Base-by-base conservation (phyloP, 2,329 filamentous ascomycete genomes). In the Lachnellula willkommii region DNA sequence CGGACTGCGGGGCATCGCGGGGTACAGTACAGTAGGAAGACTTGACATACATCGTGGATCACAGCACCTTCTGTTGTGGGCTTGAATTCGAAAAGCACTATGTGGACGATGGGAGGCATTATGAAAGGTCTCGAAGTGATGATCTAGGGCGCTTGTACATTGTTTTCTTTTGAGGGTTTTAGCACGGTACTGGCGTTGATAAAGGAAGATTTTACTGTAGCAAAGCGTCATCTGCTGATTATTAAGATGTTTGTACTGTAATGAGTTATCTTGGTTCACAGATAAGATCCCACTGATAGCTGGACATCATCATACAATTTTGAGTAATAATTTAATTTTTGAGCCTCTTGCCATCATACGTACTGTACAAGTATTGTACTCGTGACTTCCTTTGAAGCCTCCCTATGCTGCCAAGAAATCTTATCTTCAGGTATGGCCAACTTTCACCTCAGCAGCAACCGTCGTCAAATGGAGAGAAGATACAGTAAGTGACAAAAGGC, bases 71-170 rank as follows among this genome's bases (percentile, higher is more conserved):
- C 72, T 1, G 75, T 69, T 0, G 73, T 72, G 0, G 79, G 69
- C 65, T 85, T 84, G 74, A 87, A 87, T 58, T 82, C 76, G 64
- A 89, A 85, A 26, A 88, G 73, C 3, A 89, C 85, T 50, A 89
- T 78, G 67, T 89, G 87, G n/a, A 81, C 74, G 28, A 32, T 32
- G 62, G 89, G 76, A 0, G 82, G 67, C 84, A 88, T 88, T 4
- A 47, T 65, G 40, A 32, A 45, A 11, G 37, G 24, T 46, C 48
- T 51, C 9, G 36, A 47, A 36, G 26, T 12, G 28, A 20, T 36
- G n/a, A 32, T 17, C 17, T 14, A 24, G 9, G 50, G 46, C 35
- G 36, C 14, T 17, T 17, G 32, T 24, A 20, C n/a, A 36, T 35
- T 35, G 24, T 22, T 9, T 32, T 32, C 8, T 11, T 4, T 32